phyloP scores from a whole-genome alignment of 2,329 filamentous ascomycete genomes.

The Aspergillus neotritici region DNA sequence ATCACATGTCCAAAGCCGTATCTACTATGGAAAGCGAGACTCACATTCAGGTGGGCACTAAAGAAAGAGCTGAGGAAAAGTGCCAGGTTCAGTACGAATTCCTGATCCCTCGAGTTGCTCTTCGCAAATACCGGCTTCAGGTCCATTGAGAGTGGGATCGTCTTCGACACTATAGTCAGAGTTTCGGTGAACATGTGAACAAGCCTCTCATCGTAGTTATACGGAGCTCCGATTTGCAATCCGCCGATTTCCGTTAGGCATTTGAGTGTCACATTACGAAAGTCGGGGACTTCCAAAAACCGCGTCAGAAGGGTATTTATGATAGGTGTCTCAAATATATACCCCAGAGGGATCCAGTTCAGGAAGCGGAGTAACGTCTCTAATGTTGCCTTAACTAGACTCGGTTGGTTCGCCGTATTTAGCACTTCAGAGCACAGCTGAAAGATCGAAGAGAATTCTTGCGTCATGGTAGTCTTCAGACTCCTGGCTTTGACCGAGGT shows the following conservation, averaged over 20 bases:
- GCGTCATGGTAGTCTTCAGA: conserved; percentile 96
- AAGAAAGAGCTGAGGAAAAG: conserved; percentile 98
- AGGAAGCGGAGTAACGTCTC: conserved; percentile 94
- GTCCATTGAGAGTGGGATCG: conserved; percentile 85
- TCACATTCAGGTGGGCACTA: conserved; percentile 77
- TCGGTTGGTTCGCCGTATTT: conserved; percentile 79
- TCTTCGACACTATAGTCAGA: conserved; percentile 82
- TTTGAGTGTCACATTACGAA: conserved; percentile 93
- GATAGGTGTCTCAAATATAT: conserved; percentile 95
- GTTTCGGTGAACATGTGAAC: conserved; percentile 99
- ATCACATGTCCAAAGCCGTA: not conserved
- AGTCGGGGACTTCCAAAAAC: conserved; percentile 89
- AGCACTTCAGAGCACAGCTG: conserved; percentile 95
- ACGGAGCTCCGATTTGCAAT: conserved; percentile 70
- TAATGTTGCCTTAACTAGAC: conserved; percentile 89
- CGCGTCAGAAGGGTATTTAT: conserved; percentile 90
- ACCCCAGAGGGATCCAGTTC: conserved; percentile 98
- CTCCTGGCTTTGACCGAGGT: conserved; percentile 96
- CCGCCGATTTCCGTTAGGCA: conserved; percentile 96
- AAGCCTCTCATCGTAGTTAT: conserved; percentile 88
- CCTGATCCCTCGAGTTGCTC: conserved; percentile 89
- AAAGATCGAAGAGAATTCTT: conserved; percentile 97
- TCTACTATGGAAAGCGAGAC: conserved; percentile 16
- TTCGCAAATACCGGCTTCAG: conserved; percentile 85
- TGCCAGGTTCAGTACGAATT: conserved; percentile 95